Evolutionary conservation across 2,329 filamentous ascomycete species (phyloP), one percentile per base, ranked within the genome.

Genomic region (Paraconiothyrium brasiliense): DNA sequence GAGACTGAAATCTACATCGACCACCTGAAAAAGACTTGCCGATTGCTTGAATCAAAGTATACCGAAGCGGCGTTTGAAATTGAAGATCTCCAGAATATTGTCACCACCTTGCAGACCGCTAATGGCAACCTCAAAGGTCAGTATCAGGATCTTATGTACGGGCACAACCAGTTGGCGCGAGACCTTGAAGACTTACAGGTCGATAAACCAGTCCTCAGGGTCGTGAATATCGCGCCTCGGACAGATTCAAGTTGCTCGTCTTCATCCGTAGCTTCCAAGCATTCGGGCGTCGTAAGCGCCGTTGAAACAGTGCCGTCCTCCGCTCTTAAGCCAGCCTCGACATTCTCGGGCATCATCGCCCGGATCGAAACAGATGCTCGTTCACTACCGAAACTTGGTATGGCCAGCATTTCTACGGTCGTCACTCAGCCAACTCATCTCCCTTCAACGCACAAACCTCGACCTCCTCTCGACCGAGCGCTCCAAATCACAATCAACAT

Each of bases 401-500:
- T 34, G 4, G 22, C 20, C 13, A 1, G 27, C 8, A 20, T 16
- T 6, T 14, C 10, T 11, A 16, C n/a, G 2, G 16, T 27, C 20
- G 8, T 20, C n/a, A 11, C 24, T n/a, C 10, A 44, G 6, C 22
- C 27, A 5, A 41, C 5, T 2, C 4, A 20, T n/a, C 20, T 16
- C 10, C 9, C 32, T 22, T 9, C 43, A n/a, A 8, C 9, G 14
- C 4, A 37, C 14, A 32, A n/a, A 20, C 44, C 52, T 16, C 35
- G 11, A n/a, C 22, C 50, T 14, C 39, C 54, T 2, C 35, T 57
- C 4, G 39, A 43, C 16, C 13, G 34, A 5, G 54, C 47, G 27
- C 39, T 62, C n/a, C 50, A 55, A 30, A 43, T 70, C 11, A 60
- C 51, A 11, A 64, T 69, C 57, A 66, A 60, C 24, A 54, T 69